Base-by-base conservation (phyloP, 2,329 filamentous ascomycete genomes). In the Ceratocystis alfenasii region DNA sequence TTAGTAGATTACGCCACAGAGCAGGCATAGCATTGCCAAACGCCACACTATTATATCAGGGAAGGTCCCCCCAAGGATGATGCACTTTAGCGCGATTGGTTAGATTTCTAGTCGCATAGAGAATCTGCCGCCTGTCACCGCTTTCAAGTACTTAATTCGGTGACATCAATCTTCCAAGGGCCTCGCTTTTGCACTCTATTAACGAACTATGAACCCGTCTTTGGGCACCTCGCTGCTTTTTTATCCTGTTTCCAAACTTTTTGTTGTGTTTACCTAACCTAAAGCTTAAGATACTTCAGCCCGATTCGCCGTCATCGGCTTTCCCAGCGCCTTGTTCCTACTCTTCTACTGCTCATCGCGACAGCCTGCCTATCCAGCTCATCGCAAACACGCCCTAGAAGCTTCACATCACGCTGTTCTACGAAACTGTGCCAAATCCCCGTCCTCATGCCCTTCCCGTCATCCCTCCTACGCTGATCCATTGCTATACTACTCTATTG, bases 141-240 rank as follows among this genome's bases (percentile, higher is more conserved):
- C 63, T 33, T 45, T 44, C 48, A 53, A 12, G 46, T 25, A 62
- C 65, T 61, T 57, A 28, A 48, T 60, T 61, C 46, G 44, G 65
- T 62, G 65, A 66, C 67, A 62, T 65, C 63, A 65, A 65, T 65
- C 53, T 28, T 41, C 36, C 36, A 41, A 15, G 36, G 36, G 46
- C n/a, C 46, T 22, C 46, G 46, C 46, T 17, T 48, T 10, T 48
- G 17, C 15, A 5, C 36, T 41, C 36, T 5, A 41, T 1, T 41
- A 41, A 15, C 36, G 36, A 15, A 15, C 36, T 41, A 41, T 41
- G 36, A 41, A 41, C 50, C 12, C 50, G 8, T 55, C 20, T 55
- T 15, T 55, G 7, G 50, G 8, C 25, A 12, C 28, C 50, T 22
- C 22, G 46, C 12, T 55, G 50, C 7, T 55, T 15, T 30, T 15